phyloP scores from a whole-genome alignment of 2,329 filamentous ascomycete species.

The Hirsutella thompsonii region DNA sequence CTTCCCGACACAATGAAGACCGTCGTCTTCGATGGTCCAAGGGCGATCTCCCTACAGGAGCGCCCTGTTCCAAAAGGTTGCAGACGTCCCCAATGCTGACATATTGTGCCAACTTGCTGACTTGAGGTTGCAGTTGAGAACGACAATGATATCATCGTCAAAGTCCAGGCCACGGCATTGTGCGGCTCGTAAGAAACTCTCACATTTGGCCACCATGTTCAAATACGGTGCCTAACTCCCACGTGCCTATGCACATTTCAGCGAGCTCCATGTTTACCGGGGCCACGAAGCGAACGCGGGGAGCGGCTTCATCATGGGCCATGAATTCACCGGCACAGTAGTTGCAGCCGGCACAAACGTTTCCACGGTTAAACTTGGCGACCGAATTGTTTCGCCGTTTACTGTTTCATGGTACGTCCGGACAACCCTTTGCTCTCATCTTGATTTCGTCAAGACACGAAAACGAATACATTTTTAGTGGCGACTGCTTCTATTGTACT shows the following conservation, averaged over 20 bases:
- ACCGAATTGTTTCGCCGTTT: constrained; percentile 73
- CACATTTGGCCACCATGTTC: no score
- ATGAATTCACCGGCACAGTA: constrained; percentile 76
- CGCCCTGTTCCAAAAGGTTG: constrained; percentile 57
- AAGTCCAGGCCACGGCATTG: constrained; percentile 69
- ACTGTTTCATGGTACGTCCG: constrained; percentile 60
- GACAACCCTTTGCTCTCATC: background rate
- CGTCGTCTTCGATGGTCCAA: constrained; percentile 73
- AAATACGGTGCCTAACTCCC: no score
- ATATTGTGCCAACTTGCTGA: no score
- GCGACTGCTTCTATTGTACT: constrained; percentile 76
- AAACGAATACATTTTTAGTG: constrained; percentile 8
- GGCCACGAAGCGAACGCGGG: constrained; percentile 57
- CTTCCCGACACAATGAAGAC: constrained; percentile 60
- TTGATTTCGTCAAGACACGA: background rate
- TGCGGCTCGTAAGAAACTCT: constrained; percentile 62
- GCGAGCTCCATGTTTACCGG: constrained; percentile 76
- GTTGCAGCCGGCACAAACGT: constrained; percentile 55
- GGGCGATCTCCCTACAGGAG: constrained; percentile 64
- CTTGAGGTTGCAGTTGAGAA: constrained; percentile 39
- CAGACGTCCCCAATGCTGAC: no score
- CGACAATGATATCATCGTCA: constrained; percentile 66
- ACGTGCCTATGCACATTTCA: constrained; percentile 21
- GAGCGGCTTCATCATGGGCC: constrained; percentile 58
- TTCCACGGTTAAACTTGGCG: constrained; percentile 56